Conservation (phyloP, 306 rosid genomes). For the Oxytropis ochrocephala region DNA sequence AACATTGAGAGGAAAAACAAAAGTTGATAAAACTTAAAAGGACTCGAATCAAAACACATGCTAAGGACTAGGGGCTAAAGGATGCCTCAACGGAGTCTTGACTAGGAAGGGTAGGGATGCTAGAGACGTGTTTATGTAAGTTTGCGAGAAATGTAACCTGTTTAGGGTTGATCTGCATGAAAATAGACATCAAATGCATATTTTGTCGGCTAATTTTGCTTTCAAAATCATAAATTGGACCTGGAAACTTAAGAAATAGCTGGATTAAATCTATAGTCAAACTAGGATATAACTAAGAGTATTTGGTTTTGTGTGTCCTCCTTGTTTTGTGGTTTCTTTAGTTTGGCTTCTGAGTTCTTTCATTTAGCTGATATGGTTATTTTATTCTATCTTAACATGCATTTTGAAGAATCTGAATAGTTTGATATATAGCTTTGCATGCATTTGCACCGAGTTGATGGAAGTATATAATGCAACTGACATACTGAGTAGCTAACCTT, state of each 20-base stretch:
- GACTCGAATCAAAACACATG: not conserved
- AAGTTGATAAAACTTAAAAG: not conserved
- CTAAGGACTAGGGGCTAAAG: not conserved
- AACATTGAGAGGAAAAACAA: not conserved
- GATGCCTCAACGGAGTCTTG: not conserved
- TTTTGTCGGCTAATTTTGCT: not conserved
- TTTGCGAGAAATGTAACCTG: not conserved
- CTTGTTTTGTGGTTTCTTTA: not conserved
- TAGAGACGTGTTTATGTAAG: not conserved
- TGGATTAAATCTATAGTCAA: not conserved
- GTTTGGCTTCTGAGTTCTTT: not conserved
- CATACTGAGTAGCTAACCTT: slow-evolving; percentile 49
- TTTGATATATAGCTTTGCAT: not conserved
- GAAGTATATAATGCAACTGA: slow-evolving; percentile 8
- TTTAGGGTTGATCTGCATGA: not conserved
- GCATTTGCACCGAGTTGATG: slow-evolving; percentile 10
- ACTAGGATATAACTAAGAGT: not conserved
- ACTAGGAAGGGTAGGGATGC: not conserved
- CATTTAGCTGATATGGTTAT: not conserved
- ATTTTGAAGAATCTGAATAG: not conserved
- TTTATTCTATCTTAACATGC: not conserved
- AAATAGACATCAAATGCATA: not conserved
- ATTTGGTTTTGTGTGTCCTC: not conserved
- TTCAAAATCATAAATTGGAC: not conserved
- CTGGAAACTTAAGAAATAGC: not conserved